Base-by-base conservation (phyloP, 805 yeast species). In the Priceomyces carsonii region DNA sequence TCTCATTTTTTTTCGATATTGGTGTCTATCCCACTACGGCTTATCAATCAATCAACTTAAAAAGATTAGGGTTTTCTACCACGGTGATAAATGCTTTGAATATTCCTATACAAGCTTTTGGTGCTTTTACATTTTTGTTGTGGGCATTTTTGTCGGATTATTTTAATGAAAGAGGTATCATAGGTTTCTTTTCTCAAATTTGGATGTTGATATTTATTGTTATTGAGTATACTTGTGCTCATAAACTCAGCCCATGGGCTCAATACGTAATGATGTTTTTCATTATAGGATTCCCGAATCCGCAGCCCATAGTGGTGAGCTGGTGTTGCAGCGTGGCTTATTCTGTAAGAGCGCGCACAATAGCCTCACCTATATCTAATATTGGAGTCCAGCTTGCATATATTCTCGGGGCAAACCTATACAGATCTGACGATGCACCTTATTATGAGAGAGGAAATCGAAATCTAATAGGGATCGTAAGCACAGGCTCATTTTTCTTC, bases 281-380 rank as follows among this genome's bases (percentile, higher is more conserved):
- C 24, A 21, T 21, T 21, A 9, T 9, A 21, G 24, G 10, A 21
- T 21, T 21, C n/a, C 24, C 24, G 9, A 21, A 21, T 21, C 24
- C 24, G n/a, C 24, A 21, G n/a, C 77, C 83, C 1, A 58, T 80
- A 29, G 62, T 71, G 39, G 80, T 78, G 16, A 63, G 73, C 15
- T 75, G 83, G 77, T 69, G 76, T 36, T 79, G 85, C 0, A 52
- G 72, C 18, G 80, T 79, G 45, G 69, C 85, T 6, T 74, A 77
- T 49, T 65, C 81, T 1, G 81, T 81, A 15, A 57, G 79, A 6
- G 59, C 77, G 1, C 61, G 88, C 43, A 75, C 86, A 0, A 78
- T 82, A 3, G 69, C 81, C 9, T 75, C 84, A 0, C 77, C 86
- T 0, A 32, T 80, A 30, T 78, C 75, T 51, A 82, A 81, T 45